Conservation (phyloP, 139 green algal species). For the Haematococcus lacustris region DNA sequence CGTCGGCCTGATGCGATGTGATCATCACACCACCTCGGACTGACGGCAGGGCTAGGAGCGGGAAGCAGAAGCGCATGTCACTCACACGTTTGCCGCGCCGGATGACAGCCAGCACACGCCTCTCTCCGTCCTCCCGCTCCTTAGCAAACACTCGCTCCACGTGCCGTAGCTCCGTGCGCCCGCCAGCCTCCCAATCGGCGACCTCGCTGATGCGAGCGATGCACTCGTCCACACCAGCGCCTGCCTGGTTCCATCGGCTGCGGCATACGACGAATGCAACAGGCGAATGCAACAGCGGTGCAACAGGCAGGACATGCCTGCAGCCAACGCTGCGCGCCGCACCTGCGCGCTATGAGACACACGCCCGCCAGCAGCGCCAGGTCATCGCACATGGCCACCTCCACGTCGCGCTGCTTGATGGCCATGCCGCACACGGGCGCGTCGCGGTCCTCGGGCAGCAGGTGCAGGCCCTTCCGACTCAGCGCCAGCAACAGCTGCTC, state of each 20-base stretch:
- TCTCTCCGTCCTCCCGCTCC: constrained; percentile 51
- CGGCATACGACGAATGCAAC: constrained; percentile 34
- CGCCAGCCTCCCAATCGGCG: constrained; percentile 59
- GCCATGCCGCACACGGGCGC: not conserved
- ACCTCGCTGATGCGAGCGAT: constrained; percentile 29
- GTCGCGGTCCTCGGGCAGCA: constrained; percentile 52
- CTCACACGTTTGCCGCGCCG: constrained; percentile 6
- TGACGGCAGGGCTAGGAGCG: too few species aligned
- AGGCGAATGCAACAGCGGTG: constrained; percentile 14
- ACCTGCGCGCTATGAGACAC: constrained; percentile 46
- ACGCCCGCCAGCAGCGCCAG: constrained; percentile 36
- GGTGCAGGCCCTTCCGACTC: constrained; percentile 32
- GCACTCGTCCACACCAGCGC: constrained; percentile 12
- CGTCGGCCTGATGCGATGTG: too few species aligned
- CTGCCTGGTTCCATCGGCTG: constrained; percentile 41
- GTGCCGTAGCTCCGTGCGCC: constrained; percentile 42
- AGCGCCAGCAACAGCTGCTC: constrained; percentile 31
- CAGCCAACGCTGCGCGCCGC: not conserved
- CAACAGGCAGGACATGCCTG: not conserved
- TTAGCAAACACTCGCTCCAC: constrained; percentile 57
- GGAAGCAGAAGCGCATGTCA: too few species aligned
- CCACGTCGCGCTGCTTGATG: constrained; percentile 35
- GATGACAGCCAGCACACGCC: constrained; percentile 48
- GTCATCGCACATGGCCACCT: constrained; percentile 53
- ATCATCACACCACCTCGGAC: too few species aligned